Base-by-base conservation (phyloP, 352 stramenopile genomes). In the Phytophthora chlamydospora region DNA sequence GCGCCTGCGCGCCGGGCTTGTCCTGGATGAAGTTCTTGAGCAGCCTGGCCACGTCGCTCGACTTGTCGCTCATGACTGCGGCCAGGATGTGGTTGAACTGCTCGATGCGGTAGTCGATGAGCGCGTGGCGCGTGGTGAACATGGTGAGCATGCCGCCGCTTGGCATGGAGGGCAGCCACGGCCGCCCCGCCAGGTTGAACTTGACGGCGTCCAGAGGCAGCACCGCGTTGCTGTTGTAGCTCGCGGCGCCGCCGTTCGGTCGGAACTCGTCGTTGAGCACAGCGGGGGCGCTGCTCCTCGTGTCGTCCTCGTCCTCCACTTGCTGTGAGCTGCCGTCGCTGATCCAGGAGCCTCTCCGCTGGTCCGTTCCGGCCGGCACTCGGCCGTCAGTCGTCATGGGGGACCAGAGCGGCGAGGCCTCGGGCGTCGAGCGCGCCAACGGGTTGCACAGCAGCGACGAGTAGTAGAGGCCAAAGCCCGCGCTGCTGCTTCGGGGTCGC, bases 21-120 rank as follows among this genome's bases (percentile, higher is more conserved):
- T 93, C 81, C 56, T 93, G 81, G 49, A 93, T 90, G 44, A 93
- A 91, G 42, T 81, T 82, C 73, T 81, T 86, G 33, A 93, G 72
- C 59, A 84, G 47, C n/a, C 65, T 76, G 16, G 80, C 76, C 49
- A 93, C 84, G 6, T 75, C 62, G 13, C 58, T 71, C 6, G 78
- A 88, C 38, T 69, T 75, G 63, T 90, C 81, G 42, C 79, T 86
- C 64, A 93, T 76, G 17, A 85, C 82, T 3, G 84, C 84, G 1
- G 83, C 80, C 41, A 91, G 45, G 17, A 90, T 87, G 43, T 71
- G 58, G 59, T 93, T 91, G 59, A 93, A 93, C 53, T 81, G 70
- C 43, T 84, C 51, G 38, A 89, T 83, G 47, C 84, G 79, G 62
- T 81, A 66, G 36, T 80, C 75, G 52, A 93, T 82, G 34, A 91